phyloP scores from a whole-genome alignment of 192 early-diverging fungal genomes.

The Coemansia sp. region DNA sequence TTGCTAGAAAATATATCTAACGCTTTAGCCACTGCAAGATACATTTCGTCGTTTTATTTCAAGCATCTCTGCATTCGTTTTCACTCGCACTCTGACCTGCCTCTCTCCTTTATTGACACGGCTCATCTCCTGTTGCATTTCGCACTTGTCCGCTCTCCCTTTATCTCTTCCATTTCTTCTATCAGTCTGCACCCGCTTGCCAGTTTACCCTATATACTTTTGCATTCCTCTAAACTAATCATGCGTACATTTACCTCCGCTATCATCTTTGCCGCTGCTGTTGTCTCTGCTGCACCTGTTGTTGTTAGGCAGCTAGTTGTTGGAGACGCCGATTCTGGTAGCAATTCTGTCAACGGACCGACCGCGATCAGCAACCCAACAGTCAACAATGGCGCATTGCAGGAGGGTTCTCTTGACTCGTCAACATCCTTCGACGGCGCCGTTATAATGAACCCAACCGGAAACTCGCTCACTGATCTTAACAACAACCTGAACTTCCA shows the following conservation, averaged over 20 bases:
- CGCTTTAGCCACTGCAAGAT: too few relatives aligned
- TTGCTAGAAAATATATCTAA: too few relatives aligned
- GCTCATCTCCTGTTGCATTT: too few relatives aligned
- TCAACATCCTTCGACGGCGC: conserved; percentile 35
- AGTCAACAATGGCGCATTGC: conserved; percentile 36
- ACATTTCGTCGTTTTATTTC: too few relatives aligned
- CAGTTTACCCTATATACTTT: conserved; percentile 15
- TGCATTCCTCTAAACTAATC: conserved; percentile 8
- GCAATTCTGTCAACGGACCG: conserved; percentile 38
- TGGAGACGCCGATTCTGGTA: conserved; percentile 22
- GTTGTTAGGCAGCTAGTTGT: conserved; percentile 31
- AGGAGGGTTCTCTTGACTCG: conserved; percentile 34
- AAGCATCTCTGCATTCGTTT: too few relatives aligned
- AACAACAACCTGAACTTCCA: conserved; percentile 43
- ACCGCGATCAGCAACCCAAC: conserved; percentile 33
- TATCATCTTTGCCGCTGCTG: conserved; percentile 24
- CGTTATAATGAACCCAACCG: conserved; percentile 20
- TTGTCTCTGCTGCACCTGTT: conserved; percentile 33
- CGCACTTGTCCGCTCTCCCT: too few relatives aligned
- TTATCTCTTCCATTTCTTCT: too few relatives aligned
- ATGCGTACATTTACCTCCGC: conserved; percentile 4
- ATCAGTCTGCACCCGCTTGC: background rate
- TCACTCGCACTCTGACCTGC: too few relatives aligned
- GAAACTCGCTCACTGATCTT: conserved; percentile 25
- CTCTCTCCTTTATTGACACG: too few relatives aligned